Percentiles rank a stretch among this genome's conserved stretches.
phyloP scores from a whole-genome alignment of 371 early-diverging fungal genomes.

The Rhizomucor pusillus region DNA sequence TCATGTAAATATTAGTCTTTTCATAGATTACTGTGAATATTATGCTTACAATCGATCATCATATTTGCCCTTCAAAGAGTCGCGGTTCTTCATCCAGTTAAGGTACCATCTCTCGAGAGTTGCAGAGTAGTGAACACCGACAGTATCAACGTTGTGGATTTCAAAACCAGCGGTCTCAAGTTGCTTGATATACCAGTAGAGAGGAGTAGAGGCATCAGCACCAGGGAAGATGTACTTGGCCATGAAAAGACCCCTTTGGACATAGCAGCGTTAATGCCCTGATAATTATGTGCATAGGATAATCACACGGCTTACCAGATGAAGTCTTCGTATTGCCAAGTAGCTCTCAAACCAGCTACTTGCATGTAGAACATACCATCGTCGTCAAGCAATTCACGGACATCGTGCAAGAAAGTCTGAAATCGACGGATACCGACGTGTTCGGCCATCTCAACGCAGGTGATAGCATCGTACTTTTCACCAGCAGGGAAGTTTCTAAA shows the following conservation, averaged over 20 bases:
- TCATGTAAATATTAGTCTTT: neutral
- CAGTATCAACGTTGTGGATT: slow-evolving; percentile 82
- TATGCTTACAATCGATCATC: slow-evolving; percentile 75
- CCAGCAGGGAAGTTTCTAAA: slow-evolving; percentile 93
- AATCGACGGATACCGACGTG: slow-evolving; percentile 95
- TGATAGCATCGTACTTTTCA: slow-evolving; percentile 90
- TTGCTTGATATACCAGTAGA: slow-evolving; percentile 91
- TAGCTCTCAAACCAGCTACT: slow-evolving; percentile 91
- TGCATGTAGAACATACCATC: slow-evolving; percentile 97
- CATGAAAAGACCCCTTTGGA: slow-evolving; percentile 87
- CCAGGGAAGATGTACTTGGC: slow-evolving; percentile 98
- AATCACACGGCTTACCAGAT: slow-evolving; percentile 51
- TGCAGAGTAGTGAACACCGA: slow-evolving; percentile 97
- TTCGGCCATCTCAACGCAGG: slow-evolving; percentile 97
- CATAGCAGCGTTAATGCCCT: slow-evolving; percentile 16
- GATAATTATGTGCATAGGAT: neutral
- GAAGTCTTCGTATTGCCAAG: slow-evolving; percentile 89
- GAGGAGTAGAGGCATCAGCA: slow-evolving; percentile 95
- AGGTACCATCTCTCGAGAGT: slow-evolving; percentile 95
- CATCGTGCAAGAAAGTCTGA: slow-evolving; percentile 88
- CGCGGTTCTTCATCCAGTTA: slow-evolving; percentile 96
- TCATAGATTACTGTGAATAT: neutral
- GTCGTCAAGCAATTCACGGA: slow-evolving; percentile 92
- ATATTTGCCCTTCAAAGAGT: slow-evolving; percentile 75
- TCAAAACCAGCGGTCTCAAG: slow-evolving; percentile 93